Conservation (phyloP, 805 yeast species). For the Candida pini region DNA sequence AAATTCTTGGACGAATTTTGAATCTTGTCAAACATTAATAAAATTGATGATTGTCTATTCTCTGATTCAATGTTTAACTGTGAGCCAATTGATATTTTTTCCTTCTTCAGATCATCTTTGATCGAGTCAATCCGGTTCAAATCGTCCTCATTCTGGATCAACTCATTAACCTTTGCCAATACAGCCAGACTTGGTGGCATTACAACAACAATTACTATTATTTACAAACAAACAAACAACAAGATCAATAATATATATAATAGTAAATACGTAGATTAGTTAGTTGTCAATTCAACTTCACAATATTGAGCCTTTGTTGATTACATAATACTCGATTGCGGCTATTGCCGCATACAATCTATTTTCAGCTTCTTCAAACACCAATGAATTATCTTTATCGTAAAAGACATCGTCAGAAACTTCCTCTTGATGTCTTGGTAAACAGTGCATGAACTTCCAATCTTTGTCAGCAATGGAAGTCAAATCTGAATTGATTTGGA, state of each 20-base stretch:
- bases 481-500: conserved; percentile 71
- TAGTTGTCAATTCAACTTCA: background rate
- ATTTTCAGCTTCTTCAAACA: conserved; percentile 94
- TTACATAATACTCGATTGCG: conserved; percentile 82
- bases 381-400: conserved; percentile 73
- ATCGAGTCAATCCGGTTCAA: conserved; percentile 47
- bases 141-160: conserved; percentile 35
- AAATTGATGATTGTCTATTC: conserved; percentile 34
- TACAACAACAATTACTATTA: too few relatives aligned
- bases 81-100: conserved; percentile 68
- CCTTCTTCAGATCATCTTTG: conserved; percentile 54
- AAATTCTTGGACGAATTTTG: conserved; percentile 38
- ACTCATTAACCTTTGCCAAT: conserved; percentile 18
- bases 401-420: conserved; percentile 92
- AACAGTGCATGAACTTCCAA: conserved; percentile 96
- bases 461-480: conserved; percentile 56
- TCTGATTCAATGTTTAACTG: conserved; percentile 65
- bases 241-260: background rate
- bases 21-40: conserved; percentile 18
- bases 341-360: conserved; percentile 95
- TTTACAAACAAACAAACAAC: too few relatives aligned
- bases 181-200: conserved; percentile 14
- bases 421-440: conserved; percentile 94
- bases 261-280: background rate
- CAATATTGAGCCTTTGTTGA: conserved; percentile 63